phyloP scores from a whole-genome alignment of 345 rosid species.

The Syzygium grande region DNA sequence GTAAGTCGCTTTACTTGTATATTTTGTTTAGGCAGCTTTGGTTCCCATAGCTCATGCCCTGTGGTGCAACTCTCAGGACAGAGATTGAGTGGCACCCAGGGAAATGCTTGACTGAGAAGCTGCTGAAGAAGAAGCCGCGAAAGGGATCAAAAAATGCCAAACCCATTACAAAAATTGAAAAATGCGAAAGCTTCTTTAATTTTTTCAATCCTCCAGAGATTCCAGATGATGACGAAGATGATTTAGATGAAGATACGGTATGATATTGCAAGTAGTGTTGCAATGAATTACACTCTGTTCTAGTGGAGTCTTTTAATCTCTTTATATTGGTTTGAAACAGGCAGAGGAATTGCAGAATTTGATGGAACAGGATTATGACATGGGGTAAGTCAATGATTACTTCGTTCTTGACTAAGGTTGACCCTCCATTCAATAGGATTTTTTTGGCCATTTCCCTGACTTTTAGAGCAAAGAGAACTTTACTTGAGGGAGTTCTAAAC shows the following conservation, averaged over 20 bases:
- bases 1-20: constrained; percentile 15
- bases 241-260: constrained; percentile 74
- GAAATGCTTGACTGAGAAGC: constrained; percentile 83
- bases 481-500: neutral
- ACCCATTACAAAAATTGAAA: constrained; percentile 83
- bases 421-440: neutral
- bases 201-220: constrained; percentile 93
- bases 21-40: neutral
- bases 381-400: constrained; percentile 46
- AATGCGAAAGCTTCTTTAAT: constrained; percentile 92
- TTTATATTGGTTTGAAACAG: constrained; percentile 17
- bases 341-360: constrained; percentile 93
- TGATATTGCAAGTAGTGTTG: neutral
- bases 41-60: neutral
- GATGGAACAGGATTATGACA: constrained; percentile 96
- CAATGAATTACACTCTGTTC: neutral
- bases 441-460: neutral
- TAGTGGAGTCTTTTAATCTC: neutral
- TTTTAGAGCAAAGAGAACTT: neutral
- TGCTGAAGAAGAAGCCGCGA: constrained; percentile 92
- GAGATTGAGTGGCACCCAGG: constrained; percentile 98
- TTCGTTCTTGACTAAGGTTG: neutral
- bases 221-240: constrained; percentile 81
- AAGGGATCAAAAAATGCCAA: constrained; percentile 89
- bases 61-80: constrained; percentile 18